phyloP scores from a whole-genome alignment of 2,329 filamentous ascomycete genomes.

The Talaromyces sp. region DNA sequence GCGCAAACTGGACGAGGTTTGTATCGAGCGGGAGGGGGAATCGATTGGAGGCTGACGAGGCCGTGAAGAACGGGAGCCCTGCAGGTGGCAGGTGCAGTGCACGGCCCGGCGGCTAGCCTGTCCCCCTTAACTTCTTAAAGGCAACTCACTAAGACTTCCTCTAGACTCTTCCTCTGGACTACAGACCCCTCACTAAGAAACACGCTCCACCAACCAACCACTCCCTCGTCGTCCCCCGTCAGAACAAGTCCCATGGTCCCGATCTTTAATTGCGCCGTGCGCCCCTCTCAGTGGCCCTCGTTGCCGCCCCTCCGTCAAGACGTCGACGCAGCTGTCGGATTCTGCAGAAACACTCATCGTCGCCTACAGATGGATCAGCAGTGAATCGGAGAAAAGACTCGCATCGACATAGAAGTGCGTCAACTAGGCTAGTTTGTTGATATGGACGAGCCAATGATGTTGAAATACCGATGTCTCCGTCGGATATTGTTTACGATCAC shows the following conservation, averaged over 20 bases:
- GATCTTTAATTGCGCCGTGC: slow-evolving; percentile 8
- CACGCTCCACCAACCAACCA: slow-evolving; percentile 4
- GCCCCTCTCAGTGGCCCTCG: neutral
- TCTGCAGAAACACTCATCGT: neutral
- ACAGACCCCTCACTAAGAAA: neutral
- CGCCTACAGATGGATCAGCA: neutral
- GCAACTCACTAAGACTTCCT: neutral
- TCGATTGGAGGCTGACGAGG: slow-evolving; percentile 18
- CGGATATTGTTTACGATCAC: neutral
- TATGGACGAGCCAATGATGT: slow-evolving; percentile 11
- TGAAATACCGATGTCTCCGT: slow-evolving; percentile 3
- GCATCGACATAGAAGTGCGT: neutral
- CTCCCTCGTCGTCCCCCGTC: neutral
- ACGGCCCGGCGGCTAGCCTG: slow-evolving; percentile 19
- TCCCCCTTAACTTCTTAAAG: too few species aligned
- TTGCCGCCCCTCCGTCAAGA: slow-evolving; percentile 9
- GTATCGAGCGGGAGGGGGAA: neutral
- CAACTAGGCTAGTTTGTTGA: slow-evolving; percentile 5
- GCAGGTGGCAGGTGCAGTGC: slow-evolving; percentile 8
- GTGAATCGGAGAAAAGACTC: neutral
- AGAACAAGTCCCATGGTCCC: slow-evolving; percentile 7
- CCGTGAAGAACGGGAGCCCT: slow-evolving; percentile 19
- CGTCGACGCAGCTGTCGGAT: neutral
- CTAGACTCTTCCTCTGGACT: neutral
- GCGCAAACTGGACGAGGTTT: slow-evolving; percentile 5